Conservation (phyloP, 2,329 filamentous ascomycete species). For the Epichloe sibirici region DNA sequence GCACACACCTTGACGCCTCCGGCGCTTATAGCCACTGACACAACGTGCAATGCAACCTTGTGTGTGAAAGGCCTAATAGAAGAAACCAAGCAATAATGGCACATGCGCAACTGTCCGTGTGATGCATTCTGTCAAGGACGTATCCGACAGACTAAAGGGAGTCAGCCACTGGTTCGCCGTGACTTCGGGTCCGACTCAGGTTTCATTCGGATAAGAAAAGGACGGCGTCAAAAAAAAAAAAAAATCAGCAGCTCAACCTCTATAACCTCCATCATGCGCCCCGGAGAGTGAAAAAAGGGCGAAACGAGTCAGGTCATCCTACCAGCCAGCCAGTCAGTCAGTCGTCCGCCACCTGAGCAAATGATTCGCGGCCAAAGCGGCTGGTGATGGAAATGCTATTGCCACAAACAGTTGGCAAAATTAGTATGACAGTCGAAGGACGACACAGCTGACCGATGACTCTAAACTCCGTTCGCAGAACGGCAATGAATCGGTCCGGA, state of each 20-base stretch:
- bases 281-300: background rate
- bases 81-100: background rate
- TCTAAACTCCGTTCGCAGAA: background rate
- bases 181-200: constrained; percentile 5
- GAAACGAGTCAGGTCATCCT: background rate
- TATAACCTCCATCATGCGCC: background rate
- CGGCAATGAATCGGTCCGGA: background rate
- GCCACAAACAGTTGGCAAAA: background rate
- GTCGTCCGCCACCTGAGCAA: background rate
- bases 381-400: background rate
- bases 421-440: background rate
- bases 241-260: background rate
- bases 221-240: constrained; percentile 1
- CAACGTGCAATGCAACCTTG: background rate
- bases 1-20: background rate
- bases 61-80: too few species aligned
- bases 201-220: constrained; percentile 3
- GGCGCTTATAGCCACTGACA: background rate
- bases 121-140: background rate
- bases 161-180: background rate
- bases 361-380: background rate
- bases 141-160: background rate
- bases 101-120: background rate
- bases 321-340: background rate
- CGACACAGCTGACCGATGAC: background rate